Percentiles rank a stretch among this genome's conserved stretches.
phyloP scores from a whole-genome alignment of 2,329 filamentous ascomycete species.

The Phaeosphaeria sp. region DNA sequence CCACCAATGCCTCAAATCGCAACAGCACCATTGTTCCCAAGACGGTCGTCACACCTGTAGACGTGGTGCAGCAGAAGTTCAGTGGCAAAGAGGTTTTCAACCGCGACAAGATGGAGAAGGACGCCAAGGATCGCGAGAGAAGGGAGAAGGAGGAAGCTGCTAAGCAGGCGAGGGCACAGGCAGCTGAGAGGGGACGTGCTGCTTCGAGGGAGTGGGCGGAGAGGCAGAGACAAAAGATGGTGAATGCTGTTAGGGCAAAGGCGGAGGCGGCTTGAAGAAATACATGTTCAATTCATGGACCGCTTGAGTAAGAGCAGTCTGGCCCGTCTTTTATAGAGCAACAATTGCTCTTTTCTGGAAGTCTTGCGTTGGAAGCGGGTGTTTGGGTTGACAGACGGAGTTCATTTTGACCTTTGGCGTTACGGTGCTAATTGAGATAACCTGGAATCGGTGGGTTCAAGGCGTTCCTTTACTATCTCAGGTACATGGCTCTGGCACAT shows the following conservation, averaged over 20 bases:
- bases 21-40: conserved; percentile 30
- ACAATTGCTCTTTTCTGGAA: too few species aligned
- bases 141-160: conserved; percentile 57
- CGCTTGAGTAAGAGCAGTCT: neutral
- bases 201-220: conserved; percentile 58
- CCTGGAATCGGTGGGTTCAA: neutral
- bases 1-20: conserved; percentile 31
- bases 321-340: too few species aligned
- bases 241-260: conserved; percentile 18
- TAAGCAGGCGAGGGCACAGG: conserved; percentile 53
- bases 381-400: neutral
- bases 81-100: conserved; percentile 57
- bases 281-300: neutral
- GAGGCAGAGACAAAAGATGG: conserved; percentile 52
- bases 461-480: neutral
- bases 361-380: too few species aligned
- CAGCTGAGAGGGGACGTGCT: conserved; percentile 53
- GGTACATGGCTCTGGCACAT: too few species aligned
- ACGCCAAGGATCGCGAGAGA: conserved; percentile 48
- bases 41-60: conserved; percentile 36
- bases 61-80: conserved; percentile 37
- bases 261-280: conserved; percentile 5
- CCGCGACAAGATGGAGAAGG: conserved; percentile 51
- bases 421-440: neutral
- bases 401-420: neutral